phyloP scores from a whole-genome alignment of 2,329 filamentous ascomycete genomes.

The Pseudohalonectria lignicola region DNA sequence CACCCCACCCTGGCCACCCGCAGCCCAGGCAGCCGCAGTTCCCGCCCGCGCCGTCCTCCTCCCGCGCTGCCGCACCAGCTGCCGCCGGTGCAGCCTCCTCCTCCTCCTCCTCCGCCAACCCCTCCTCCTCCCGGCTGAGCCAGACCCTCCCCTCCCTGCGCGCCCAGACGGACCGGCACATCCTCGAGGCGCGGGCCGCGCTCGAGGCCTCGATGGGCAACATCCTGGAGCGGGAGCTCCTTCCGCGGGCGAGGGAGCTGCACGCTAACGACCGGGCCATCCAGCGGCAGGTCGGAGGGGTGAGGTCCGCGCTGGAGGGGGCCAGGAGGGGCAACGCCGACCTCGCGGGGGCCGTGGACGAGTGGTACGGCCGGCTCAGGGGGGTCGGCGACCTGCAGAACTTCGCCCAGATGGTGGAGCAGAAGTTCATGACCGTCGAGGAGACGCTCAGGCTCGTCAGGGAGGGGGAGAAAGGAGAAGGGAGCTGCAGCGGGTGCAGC shows the following conservation, averaged over 20 bases:
- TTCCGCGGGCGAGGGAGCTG: conserved; percentile 55
- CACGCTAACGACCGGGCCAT: conserved; percentile 59
- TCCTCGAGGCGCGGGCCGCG: conserved; percentile 43
- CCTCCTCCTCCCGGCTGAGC: conserved; percentile 5
- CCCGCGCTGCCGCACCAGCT: no score
- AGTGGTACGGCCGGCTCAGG: conserved; percentile 55
- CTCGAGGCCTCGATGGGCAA: conserved; percentile 56
- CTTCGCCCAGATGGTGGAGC: conserved; percentile 74
- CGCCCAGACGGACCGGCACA: background rate
- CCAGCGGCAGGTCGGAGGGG: conserved; percentile 54
- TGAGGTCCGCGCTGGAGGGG: conserved; percentile 46
- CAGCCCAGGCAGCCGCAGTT: no score
- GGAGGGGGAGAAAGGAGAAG: conserved; percentile 12
- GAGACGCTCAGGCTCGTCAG: conserved; percentile 51
- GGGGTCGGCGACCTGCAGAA: conserved; percentile 77
- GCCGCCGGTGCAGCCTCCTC: no score
- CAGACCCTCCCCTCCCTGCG: background rate
- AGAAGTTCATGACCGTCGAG: conserved; percentile 52
- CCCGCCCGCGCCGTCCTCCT: no score
- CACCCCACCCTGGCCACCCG: no score
- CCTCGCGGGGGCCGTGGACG: conserved; percentile 52
- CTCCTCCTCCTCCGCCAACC: no score
- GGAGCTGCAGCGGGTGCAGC: conserved; percentile 16
- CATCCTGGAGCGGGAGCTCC: conserved; percentile 57
- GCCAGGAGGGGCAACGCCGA: conserved; percentile 55